Evolutionary conservation across 1,284 basidiomycete species (phyloP).

Genomic region (Amylostereum chailletii): DNA sequence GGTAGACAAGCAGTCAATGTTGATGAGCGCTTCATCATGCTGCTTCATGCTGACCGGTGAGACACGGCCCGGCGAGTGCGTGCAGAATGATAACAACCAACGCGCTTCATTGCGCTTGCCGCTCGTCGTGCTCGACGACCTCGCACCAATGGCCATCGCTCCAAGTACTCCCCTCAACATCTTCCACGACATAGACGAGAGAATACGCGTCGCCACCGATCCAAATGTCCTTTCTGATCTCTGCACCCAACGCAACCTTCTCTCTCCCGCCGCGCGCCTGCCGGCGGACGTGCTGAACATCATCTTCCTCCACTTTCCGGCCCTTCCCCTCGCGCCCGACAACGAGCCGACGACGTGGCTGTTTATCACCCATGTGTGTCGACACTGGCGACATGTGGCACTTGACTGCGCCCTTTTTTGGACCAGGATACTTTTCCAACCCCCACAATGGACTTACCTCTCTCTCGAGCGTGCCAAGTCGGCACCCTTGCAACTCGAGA

Average conservation of each 20-base stretch:
- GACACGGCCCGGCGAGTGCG: too few species aligned
- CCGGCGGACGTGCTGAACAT: constrained; percentile 7
- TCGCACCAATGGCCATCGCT: too few species aligned
- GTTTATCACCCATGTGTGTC: constrained; percentile 9
- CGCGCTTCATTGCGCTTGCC: not conserved
- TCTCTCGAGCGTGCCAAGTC: constrained; percentile 7
- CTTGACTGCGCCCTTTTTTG: constrained; percentile 10
- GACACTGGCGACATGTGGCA: constrained; percentile 10
- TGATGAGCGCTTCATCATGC: too few species aligned
- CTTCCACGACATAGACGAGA: constrained; percentile 1
- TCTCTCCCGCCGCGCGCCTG: constrained; percentile 9
- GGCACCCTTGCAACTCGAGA: constrained; percentile 5
- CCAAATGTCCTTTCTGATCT: not conserved
- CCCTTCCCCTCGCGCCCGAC: not conserved
- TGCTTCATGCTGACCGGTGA: too few species aligned
- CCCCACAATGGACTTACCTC: constrained; percentile 8
- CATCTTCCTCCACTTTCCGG: constrained; percentile 5
- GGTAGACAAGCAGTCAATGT: too few species aligned
- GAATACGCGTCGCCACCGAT: not conserved
- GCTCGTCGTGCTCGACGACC: not conserved
- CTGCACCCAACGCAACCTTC: constrained; percentile 4
- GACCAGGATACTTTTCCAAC: constrained; percentile 9
- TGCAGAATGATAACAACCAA: not conserved
- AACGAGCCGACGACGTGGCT: constrained; percentile 1
- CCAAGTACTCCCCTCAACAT: not conserved